phyloP scores from a whole-genome alignment of 768 basidiomycete species.

The Mrakia blollopis region DNA sequence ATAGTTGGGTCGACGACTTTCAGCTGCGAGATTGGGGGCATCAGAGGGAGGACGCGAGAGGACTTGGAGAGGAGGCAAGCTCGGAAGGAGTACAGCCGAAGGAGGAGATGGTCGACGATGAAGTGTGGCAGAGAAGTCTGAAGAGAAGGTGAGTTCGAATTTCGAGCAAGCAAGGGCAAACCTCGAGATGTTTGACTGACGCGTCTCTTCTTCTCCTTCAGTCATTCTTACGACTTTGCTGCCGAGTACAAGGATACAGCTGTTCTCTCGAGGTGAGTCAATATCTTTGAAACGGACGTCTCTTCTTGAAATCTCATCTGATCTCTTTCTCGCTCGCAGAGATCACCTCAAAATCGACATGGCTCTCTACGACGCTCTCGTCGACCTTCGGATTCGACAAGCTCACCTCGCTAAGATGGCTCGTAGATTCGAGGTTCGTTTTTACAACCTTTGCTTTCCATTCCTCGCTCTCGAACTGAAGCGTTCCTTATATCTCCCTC shows the following conservation, averaged over 20 bases:
- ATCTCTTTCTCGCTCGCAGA: neutral
- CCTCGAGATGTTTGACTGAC: neutral
- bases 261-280: neutral
- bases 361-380: conserved; percentile 8
- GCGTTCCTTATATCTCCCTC: neutral
- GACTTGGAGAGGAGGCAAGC: neutral
- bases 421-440: neutral
- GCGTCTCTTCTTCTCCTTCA: neutral
- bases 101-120: neutral
- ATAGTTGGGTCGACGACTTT: conserved; percentile 2
- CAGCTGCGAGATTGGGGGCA: neutral
- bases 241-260: conserved; percentile 11
- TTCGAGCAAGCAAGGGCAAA: neutral
- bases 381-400: neutral
- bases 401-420: neutral
- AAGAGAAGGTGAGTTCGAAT: neutral
- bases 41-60: neutral
- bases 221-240: conserved; percentile 9
- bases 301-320: neutral
- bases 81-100: too few relatives aligned
- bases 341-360: conserved; percentile 10
- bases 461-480: neutral
- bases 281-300: neutral
- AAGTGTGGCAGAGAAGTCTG: neutral
- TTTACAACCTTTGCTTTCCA: neutral